Percentiles rank a stretch among this genome's conserved stretches.
Conservation (phyloP, 1,139 yeast genomes). For the Zygoascus hellenicus region DNA sequence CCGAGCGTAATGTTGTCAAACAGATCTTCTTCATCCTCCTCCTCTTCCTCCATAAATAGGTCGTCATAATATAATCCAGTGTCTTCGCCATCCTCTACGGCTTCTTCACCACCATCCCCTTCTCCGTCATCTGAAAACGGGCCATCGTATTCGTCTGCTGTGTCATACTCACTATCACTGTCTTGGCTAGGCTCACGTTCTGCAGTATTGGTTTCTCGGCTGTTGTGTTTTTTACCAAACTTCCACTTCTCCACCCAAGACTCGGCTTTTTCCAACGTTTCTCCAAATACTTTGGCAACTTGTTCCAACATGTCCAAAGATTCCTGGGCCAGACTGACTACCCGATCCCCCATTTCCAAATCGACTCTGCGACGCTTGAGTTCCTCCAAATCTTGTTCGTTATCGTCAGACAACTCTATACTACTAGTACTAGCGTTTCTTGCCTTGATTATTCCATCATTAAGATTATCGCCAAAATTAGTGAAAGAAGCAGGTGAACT, state of each 20-base stretch:
- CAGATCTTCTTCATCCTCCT: neutral
- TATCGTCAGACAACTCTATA: neutral
- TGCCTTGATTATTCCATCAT: neutral
- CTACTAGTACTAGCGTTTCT: neutral
- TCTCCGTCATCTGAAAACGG: conserved; percentile 3
- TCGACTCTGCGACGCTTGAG: conserved; percentile 21
- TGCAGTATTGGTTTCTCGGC: neutral
- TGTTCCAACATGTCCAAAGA: conserved; percentile 82
- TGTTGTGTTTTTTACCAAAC: conserved; percentile 15
- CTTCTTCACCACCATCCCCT: neutral
- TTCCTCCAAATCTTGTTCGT: conserved; percentile 3
- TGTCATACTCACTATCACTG: conserved; percentile 8
- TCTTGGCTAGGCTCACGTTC: neutral
- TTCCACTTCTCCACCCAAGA: conserved; percentile 48
- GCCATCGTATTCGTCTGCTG: conserved; percentile 8
- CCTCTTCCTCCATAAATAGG: neutral
- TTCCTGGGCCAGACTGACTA: conserved; percentile 79
- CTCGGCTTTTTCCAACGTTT: conserved; percentile 78
- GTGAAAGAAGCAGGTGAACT: too few species aligned
- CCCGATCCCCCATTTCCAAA: conserved; percentile 56
- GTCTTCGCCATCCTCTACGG: conserved; percentile 8
- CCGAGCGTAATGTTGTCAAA: neutral
- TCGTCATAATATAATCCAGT: neutral
- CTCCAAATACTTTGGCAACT: conserved; percentile 77
- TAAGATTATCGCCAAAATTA: too few species aligned